phyloP scores from a whole-genome alignment of 352 stramenopile species.

The Pelagophyceae sp. region DNA sequence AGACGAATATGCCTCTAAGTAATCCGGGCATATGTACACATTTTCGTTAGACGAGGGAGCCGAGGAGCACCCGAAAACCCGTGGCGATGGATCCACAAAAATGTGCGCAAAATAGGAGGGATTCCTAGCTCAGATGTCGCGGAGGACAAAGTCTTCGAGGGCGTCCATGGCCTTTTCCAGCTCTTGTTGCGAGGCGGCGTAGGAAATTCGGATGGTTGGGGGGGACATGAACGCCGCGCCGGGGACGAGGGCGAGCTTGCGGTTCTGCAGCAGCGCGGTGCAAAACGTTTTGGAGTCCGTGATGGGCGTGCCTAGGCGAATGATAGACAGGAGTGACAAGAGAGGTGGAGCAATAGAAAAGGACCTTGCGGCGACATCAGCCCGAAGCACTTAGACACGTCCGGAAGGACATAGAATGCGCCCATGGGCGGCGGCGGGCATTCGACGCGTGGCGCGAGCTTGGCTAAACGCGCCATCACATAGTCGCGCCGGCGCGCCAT shows the following conservation, averaged over 20 bases:
- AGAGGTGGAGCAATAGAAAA: no score
- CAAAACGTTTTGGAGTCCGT: constrained; percentile 55
- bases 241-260: constrained; percentile 79
- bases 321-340: no score
- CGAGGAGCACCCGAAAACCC: no score
- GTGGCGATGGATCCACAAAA: no score
- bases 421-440: constrained; percentile 70
- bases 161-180: constrained; percentile 48
- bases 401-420: constrained; percentile 89
- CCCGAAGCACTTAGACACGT: constrained; percentile 69
- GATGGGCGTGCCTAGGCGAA: no score
- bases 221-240: constrained; percentile 89
- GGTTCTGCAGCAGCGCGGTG: constrained; percentile 75
- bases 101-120: no score
- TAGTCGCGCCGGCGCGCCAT: constrained; percentile 76
- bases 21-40: no score
- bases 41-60: no score
- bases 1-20: no score
- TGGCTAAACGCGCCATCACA: constrained; percentile 64
- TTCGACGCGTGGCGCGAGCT: constrained; percentile 61
- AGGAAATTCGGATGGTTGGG: constrained; percentile 82
- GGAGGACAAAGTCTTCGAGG: constrained; percentile 38
- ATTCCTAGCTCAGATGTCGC: no score
- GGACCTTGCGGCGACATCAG: constrained; percentile 39
- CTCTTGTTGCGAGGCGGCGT: constrained; percentile 80